Conservation (phyloP, 2,329 filamentous ascomycete genomes). For the Talaromyces sp. region DNA sequence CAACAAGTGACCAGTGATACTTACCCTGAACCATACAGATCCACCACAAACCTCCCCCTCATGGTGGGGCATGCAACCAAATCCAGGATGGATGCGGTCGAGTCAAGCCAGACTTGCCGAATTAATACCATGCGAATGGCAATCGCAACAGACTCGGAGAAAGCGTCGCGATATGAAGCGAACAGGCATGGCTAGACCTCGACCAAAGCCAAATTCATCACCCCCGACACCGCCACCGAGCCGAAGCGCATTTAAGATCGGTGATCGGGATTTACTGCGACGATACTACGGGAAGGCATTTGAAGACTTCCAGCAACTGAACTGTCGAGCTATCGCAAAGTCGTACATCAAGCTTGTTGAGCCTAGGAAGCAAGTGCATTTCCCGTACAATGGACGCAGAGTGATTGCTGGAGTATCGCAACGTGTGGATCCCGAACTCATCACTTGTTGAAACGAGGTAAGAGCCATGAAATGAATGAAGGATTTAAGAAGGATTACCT, state of each 20-base stretch:
- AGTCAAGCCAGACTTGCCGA: constrained; percentile 21
- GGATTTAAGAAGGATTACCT: no score
- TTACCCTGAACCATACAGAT: no score
- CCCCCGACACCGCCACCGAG: constrained; percentile 22
- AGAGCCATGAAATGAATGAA: no score
- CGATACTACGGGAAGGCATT: constrained; percentile 22
- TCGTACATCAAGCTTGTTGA: constrained; percentile 52
- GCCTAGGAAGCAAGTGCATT: constrained; percentile 50
- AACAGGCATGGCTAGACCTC: constrained; percentile 17
- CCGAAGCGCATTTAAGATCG: constrained; percentile 13
- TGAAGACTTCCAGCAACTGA: constrained; percentile 48
- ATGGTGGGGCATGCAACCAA: no score
- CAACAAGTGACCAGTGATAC: no score
- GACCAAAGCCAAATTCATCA: constrained; percentile 21
- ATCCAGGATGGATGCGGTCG: constrained; percentile 25
- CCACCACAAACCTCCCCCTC: constrained; percentile 4
- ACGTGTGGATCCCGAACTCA: constrained; percentile 36
- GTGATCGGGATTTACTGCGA: not conserved
- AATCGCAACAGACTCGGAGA: constrained; percentile 30
- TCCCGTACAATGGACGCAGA: constrained; percentile 50
- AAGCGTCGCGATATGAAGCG: constrained; percentile 27
- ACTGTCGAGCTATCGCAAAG: constrained; percentile 50
- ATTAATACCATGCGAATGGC: constrained; percentile 38
- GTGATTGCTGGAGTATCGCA: constrained; percentile 31
- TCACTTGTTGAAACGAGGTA: constrained; percentile 36